Conservation (phyloP, 2,329 filamentous ascomycete genomes). For the Rhytidhysteron rufulum region DNA sequence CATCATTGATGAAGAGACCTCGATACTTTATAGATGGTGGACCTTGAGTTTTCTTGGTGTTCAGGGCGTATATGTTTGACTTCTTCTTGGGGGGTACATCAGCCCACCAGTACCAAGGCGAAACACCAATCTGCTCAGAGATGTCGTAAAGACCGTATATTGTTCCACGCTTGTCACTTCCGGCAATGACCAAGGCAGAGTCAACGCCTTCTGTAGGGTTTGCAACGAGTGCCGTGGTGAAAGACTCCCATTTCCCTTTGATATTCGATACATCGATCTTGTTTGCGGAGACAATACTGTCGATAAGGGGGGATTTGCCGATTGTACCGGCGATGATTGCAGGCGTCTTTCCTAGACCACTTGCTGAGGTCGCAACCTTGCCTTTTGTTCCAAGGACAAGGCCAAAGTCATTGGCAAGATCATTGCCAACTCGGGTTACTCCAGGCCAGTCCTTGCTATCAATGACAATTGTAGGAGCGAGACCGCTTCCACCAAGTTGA, state of each 20-base stretch:
- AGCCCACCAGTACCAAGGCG: conserved; percentile 65
- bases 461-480: conserved; percentile 19
- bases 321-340: conserved; percentile 65
- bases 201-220: conserved; percentile 53
- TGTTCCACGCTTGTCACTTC: conserved; percentile 59
- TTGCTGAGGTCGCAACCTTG: conserved; percentile 23
- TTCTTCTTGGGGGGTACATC: conserved; percentile 54
- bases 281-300: conserved; percentile 49
- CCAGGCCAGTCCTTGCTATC: conserved; percentile 55
- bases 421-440: conserved; percentile 61
- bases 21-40: conserved; percentile 62
- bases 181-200: conserved; percentile 60
- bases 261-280: conserved; percentile 56
- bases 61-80: conserved; percentile 52
- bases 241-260: conserved; percentile 64
- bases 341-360: conserved; percentile 9
- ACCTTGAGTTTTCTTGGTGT: conserved; percentile 50
- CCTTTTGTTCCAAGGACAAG: conserved; percentile 62
- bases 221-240: conserved; percentile 54
- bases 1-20: conserved; percentile 66
- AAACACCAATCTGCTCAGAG: conserved; percentile 67
- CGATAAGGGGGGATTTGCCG: conserved; percentile 58
- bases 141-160: conserved; percentile 67
- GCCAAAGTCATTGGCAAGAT: conserved; percentile 63
- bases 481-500: conserved; percentile 15